Conservation (phyloP, 2,329 filamentous ascomycete genomes). For the Venturia asperata region DNA sequence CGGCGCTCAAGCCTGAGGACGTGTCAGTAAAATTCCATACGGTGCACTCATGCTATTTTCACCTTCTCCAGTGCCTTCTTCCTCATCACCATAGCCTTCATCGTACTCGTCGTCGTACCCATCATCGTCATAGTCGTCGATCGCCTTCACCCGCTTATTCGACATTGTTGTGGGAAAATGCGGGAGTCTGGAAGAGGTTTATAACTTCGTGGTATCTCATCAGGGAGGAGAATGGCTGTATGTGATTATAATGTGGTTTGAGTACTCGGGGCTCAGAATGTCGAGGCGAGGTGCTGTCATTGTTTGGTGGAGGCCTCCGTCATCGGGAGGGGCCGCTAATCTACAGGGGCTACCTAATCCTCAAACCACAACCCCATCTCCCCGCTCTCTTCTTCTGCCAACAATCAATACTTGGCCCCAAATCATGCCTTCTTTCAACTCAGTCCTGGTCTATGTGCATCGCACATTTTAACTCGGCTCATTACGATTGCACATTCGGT, state of each 20-base stretch:
- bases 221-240: neutral
- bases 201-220: neutral
- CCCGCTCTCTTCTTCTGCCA: neutral
- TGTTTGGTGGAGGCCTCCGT: neutral
- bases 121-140: constrained; percentile 46
- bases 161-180: constrained; percentile 15
- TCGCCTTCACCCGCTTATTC: constrained; percentile 40
- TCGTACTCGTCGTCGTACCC: constrained; percentile 45
- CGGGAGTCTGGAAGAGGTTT: neutral
- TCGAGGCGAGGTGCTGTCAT: neutral
- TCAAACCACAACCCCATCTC: neutral
- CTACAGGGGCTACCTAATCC: neutral
- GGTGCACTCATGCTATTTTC: neutral
- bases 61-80: constrained; percentile 26
- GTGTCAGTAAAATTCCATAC: neutral
- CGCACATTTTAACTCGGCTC: no score
- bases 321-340: constrained; percentile 7
- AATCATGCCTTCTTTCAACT: no score
- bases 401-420: no score
- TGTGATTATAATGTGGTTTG: neutral
- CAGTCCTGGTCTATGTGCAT: no score
- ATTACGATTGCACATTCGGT: no score
- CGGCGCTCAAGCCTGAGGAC: constrained; percentile 30
- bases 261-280: neutral
- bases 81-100: constrained; percentile 31